Percentiles rank a stretch among this genome's conserved stretches.
These are phyloP conservation scores for Russula sp. DNA, from an alignment of 768 basidiomycete species.

Conservation along the genomic window DNA sequence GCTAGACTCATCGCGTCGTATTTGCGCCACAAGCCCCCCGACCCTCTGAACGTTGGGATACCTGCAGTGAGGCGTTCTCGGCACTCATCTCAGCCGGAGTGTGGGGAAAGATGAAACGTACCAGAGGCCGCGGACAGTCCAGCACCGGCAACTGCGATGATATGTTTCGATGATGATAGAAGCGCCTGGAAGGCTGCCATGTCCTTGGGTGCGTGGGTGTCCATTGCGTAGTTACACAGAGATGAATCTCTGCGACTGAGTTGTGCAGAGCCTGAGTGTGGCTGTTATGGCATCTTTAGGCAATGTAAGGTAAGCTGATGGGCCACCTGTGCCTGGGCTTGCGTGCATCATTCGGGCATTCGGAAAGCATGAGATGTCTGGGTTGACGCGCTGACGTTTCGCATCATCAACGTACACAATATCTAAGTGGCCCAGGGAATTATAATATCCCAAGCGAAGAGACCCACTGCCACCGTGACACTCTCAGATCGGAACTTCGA, in stretches of 20 bases:
- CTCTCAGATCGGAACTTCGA: neutral
- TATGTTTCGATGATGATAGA: constrained; percentile 26
- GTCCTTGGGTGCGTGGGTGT: neutral
- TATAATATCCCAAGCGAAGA: neutral
- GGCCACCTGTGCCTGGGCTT: too few relatives aligned
- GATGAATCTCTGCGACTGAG: neutral
- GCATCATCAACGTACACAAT: neutral
- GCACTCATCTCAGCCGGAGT: neutral
- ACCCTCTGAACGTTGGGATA: constrained; percentile 24
- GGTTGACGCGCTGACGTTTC: too few relatives aligned
- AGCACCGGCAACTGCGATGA: constrained; percentile 44
- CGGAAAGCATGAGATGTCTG: too few relatives aligned
- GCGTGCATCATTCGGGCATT: too few relatives aligned
- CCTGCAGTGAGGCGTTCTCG: constrained; percentile 20
- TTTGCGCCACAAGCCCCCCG: constrained; percentile 14
- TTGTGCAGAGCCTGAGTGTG: too few relatives aligned
- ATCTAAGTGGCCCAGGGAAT: neutral
- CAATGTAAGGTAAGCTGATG: too few relatives aligned
- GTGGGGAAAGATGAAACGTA: constrained; percentile 22
- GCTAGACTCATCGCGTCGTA: constrained; percentile 11
- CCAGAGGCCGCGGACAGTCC: constrained; percentile 58
- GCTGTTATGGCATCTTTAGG: too few relatives aligned
- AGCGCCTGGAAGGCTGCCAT: constrained; percentile 11
- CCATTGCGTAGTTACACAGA: neutral
- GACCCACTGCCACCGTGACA: neutral